Conservation (phyloP, 73 alveolate species). For the Paramecium octaurelia region DNA sequence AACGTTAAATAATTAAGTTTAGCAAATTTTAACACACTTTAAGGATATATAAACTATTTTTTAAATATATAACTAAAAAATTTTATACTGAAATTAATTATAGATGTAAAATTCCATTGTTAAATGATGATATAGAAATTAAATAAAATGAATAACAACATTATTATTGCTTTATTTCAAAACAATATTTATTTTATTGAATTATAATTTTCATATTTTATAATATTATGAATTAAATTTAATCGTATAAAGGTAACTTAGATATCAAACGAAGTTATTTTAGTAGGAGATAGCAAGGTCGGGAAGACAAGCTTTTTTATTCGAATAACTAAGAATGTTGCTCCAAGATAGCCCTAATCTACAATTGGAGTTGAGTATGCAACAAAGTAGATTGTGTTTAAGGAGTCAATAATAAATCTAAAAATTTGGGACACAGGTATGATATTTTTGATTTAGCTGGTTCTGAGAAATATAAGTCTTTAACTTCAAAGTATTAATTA, state of each 20-base stretch:
- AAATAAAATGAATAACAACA: background rate
- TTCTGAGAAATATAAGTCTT: constrained; percentile 47
- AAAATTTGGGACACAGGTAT: constrained; percentile 60
- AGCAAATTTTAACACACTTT: too few relatives aligned
- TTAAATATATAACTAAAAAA: too few relatives aligned
- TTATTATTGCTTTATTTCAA: too few relatives aligned
- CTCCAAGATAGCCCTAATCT: constrained; percentile 1
- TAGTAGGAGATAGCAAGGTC: constrained; percentile 84
- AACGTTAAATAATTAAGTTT: too few relatives aligned
- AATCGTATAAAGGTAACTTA: background rate
- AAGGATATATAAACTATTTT: too few relatives aligned
- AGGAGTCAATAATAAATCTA: background rate
- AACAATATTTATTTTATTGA: too few relatives aligned
- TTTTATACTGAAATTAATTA: too few relatives aligned
- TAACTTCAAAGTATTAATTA: constrained; percentile 5
- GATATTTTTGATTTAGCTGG: constrained; percentile 28
- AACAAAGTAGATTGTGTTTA: background rate
- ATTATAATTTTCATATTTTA: background rate
- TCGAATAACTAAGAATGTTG: constrained; percentile 30
- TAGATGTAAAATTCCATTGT: too few relatives aligned
- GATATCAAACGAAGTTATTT: constrained; percentile 41
- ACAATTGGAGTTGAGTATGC: constrained; percentile 56
- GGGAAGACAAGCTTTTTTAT: constrained; percentile 77
- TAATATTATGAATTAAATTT: background rate
- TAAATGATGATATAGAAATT: too few relatives aligned